Percentiles rank a stretch among this genome's conserved stretches.
Evolutionary conservation across 2,329 filamentous ascomycete genomes (phyloP).

Genomic region (Metarhizium guizhouense): DNA sequence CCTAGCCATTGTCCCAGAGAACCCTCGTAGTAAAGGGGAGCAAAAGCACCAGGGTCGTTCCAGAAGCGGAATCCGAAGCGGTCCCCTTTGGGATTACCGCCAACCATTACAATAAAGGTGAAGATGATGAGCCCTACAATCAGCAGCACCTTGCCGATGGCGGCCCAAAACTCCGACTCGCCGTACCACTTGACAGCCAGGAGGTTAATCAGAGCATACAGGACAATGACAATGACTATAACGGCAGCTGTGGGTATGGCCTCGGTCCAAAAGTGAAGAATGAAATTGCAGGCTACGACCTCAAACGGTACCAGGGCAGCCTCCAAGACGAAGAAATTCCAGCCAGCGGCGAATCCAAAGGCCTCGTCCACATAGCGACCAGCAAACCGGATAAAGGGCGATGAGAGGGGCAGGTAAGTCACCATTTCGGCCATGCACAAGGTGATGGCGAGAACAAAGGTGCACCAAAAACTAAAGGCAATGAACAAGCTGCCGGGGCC

Average conservation of each 20-base stretch:
- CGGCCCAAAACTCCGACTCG: constrained; percentile 68
- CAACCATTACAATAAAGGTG: constrained; percentile 76
- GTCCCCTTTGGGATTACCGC: constrained; percentile 66
- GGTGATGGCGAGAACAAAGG: constrained; percentile 51
- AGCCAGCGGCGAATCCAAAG: constrained; percentile 63
- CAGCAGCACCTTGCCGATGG: constrained; percentile 62
- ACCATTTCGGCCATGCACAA: constrained; percentile 67
- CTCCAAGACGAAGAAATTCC: constrained; percentile 67
- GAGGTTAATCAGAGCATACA: constrained; percentile 54
- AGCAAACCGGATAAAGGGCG: constrained; percentile 70
- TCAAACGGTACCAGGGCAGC: constrained; percentile 60
- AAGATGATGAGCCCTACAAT: constrained; percentile 64
- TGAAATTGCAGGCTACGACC: constrained; percentile 54
- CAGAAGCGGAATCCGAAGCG: constrained; percentile 63
- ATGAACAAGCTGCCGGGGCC: constrained; percentile 50
- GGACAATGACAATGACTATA: constrained; percentile 42
- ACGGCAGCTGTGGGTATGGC: constrained; percentile 50
- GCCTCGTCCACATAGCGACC: constrained; percentile 68
- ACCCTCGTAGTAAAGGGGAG: constrained; percentile 54
- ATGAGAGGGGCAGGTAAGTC: constrained; percentile 66
- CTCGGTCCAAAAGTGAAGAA: constrained; percentile 56
- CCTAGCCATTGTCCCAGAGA: constrained; percentile 64
- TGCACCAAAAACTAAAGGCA: constrained; percentile 54
- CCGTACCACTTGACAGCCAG: constrained; percentile 68
- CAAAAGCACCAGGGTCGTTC: constrained; percentile 61